Base-by-base conservation (phyloP, 345 rosid genomes). In the Trapa bicornis region DNA sequence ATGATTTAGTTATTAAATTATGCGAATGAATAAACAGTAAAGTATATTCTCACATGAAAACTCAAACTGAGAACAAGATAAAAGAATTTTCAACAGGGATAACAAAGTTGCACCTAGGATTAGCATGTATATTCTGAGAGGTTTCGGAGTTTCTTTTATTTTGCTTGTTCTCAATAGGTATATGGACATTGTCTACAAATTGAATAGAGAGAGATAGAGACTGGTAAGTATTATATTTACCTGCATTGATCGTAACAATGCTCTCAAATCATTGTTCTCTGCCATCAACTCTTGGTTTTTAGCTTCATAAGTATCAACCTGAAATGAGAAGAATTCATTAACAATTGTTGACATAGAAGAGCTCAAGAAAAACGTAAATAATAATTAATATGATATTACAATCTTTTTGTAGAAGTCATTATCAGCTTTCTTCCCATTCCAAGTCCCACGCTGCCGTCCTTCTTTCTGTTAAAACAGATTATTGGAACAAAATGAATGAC, bases 401-500 rank as follows among this genome's bases (percentile, higher is more conserved):
- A 94, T 94, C 75, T 84, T 94, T 75, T 94, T 91, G 74, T 91
- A 87, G 80, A 91, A 94, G 76, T 94, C 99, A 67, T 91, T 86
- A 68, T 94, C 97, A 33, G 96, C 65, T 76, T 94, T 94, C 90
- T 89, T 91, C 76, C 96, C 99, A n/a, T 81, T 94, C 99, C 99
- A 94, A 41, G 99, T 94, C 65, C 97, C 99, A 47, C 97, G 96
- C 39, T 91, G 99, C 67, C 96, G 81, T 48, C 99, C 96, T 86
- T 94, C 99, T 86, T 91, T 94, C 99, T 94, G 85, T 67, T 67
- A 52, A 70, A 37, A 68, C 22, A 73, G 15, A 22, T 47, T 33
- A 37, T 33, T 0, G n/a, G n/a, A 13, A 58, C 17, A 47, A 10
- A 39, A 29, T 47, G 65, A 37, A 37, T 5, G 0, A 71, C 12